Evolutionary conservation across 495 filamentous ascomycete species (phyloP).

Genomic region (Venustampulla echinocandica): DNA sequence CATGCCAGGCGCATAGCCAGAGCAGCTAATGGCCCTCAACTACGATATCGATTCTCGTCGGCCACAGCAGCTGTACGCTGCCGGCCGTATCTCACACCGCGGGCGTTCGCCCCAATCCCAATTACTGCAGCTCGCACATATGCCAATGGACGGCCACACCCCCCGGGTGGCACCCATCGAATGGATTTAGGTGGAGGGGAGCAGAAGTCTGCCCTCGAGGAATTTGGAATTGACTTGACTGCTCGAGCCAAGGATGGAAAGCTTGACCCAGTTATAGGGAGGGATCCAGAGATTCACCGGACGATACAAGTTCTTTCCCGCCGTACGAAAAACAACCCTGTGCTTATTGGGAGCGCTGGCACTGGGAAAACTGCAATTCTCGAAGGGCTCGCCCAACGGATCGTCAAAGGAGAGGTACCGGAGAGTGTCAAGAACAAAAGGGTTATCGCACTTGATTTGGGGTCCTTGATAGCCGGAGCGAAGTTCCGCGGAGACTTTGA

Average conservation of each 20-base stretch:
- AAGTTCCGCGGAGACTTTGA: constrained; percentile 97
- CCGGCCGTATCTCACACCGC: no score
- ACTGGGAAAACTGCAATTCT: constrained; percentile 94
- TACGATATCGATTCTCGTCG: constrained; percentile 1
- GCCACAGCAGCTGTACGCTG: background rate
- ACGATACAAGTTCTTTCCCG: constrained; percentile 91
- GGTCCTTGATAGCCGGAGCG: constrained; percentile 86
- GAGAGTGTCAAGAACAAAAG: constrained; percentile 94
- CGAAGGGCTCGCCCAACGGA: constrained; percentile 85
- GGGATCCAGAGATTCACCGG: constrained; percentile 82
- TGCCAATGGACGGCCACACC: constrained; percentile 71
- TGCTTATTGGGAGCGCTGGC: constrained; percentile 84
- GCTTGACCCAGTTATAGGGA: constrained; percentile 90
- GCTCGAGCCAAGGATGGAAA: constrained; percentile 79
- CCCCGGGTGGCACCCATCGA: constrained; percentile 82
- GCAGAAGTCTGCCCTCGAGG: constrained; percentile 78
- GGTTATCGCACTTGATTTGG: constrained; percentile 79
- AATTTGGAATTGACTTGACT: constrained; percentile 87
- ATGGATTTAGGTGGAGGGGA: constrained; percentile 74
- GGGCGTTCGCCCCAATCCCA: constrained; percentile 4
- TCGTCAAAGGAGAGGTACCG: constrained; percentile 86
- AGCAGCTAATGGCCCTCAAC: constrained; percentile 5
- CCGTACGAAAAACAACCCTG: constrained; percentile 94
- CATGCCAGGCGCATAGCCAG: constrained; percentile 19
- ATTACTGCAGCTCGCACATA: constrained; percentile 43